These are phyloP conservation scores for Talaromyces atroroseus DNA, from an alignment of 2,329 filamentous ascomycete genomes.

Conservation along the genomic window DNA sequence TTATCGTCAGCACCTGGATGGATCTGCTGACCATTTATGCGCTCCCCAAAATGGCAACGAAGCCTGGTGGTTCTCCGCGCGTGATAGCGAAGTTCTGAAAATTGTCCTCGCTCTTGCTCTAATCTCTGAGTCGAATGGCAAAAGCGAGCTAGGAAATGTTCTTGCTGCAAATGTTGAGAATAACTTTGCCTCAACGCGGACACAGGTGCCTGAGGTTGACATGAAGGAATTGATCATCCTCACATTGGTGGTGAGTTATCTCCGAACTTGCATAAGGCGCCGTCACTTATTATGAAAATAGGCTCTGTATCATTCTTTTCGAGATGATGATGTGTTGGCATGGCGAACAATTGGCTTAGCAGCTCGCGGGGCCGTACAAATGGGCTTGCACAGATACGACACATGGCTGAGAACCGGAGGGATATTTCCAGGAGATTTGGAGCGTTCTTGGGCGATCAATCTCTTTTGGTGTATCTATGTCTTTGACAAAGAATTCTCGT, in stretches of 20 bases:
- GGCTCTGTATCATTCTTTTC: constrained; percentile 37
- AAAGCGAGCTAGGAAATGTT: constrained; percentile 53
- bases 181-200: constrained; percentile 28
- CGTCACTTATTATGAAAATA: constrained; percentile 9
- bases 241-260: constrained; percentile 7
- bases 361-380: constrained; percentile 32
- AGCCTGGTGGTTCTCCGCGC: constrained; percentile 35
- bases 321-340: constrained; percentile 51
- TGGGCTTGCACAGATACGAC: constrained; percentile 64
- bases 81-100: constrained; percentile 66
- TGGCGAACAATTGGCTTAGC: constrained; percentile 89
- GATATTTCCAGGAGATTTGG: constrained; percentile 32
- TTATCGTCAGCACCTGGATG: constrained; percentile 1
- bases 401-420: constrained; percentile 56
- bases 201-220: constrained; percentile 30
- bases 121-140: constrained; percentile 68
- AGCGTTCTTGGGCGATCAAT: constrained; percentile 50
- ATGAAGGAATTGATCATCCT: constrained; percentile 33
- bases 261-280: constrained; percentile 6
- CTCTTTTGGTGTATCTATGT: constrained; percentile 85
- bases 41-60: constrained; percentile 18
- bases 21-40: neutral
- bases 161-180: constrained; percentile 32
- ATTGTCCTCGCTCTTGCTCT: constrained; percentile 72
- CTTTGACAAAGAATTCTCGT: constrained; percentile 79